Evolutionary conservation across 345 rosid genomes (phyloP).

Genomic region (Populus euphratica): DNA sequence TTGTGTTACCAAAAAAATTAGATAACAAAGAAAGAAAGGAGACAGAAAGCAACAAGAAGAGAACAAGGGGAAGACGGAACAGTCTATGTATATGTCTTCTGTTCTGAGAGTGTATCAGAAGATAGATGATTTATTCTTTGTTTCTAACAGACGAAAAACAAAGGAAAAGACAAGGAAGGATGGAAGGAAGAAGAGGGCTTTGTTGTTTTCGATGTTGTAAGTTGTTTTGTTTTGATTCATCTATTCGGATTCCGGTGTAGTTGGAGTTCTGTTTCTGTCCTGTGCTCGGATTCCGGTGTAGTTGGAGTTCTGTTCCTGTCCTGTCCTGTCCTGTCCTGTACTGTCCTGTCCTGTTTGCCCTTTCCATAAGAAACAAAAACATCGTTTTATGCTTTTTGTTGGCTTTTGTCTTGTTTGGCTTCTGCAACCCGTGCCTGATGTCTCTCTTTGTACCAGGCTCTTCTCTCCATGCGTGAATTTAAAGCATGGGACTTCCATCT

Average conservation of each 20-base stretch:
- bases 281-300: not conserved
- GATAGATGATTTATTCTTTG: no score
- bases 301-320: no score
- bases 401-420: not conserved
- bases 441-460: not conserved
- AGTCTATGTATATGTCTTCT: not conserved
- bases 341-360: no score
- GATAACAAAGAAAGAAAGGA: not conserved
- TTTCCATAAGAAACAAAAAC: no score
- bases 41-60: not conserved
- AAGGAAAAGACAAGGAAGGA: no score
- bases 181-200: not conserved
- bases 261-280: no score
- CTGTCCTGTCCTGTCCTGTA: no score
- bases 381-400: constrained; percentile 1
- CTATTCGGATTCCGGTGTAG: not conserved
- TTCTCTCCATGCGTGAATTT: not conserved
- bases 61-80: not conserved
- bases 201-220: not conserved
- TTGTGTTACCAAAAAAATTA: not conserved
- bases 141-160: no score
- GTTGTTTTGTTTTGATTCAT: not conserved
- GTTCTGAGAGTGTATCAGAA: not conserved
- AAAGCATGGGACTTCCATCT: no score
- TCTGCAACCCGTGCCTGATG: not conserved